Base-by-base conservation (phyloP, 139 green algal species). In the Pycnococcus provasolii region DNA sequence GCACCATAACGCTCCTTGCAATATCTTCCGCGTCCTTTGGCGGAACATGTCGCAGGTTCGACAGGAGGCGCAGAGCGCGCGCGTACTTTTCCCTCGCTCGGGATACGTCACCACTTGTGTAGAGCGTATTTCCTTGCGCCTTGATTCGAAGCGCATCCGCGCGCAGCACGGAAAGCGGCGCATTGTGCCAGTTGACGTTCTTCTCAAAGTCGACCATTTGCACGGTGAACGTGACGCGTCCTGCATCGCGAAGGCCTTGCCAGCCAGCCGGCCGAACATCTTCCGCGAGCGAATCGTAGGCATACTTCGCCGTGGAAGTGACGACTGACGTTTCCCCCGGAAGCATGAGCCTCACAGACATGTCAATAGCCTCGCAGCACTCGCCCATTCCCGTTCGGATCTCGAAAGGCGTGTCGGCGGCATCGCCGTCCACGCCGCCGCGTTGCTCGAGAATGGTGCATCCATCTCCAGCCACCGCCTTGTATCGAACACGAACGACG, bases 311-410 rank as follows among this genome's bases (percentile, higher is more conserved):
- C 55, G 43, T 37, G 55, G 45, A 11, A 55, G 53, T 54, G n/a
- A 86, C 68, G 1, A 57, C 8, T 2, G 79, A 64, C n/a, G 86
- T 44, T 74, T 94, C 87, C 2, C 77, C 77, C 3, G 73, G 75
- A 44, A 90, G 70, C 84, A 91, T 92, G n/a, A 94, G 77, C 66
- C 84, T 79, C 26, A 86, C 57, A 0, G 66, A 71, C 70, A 81
- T 78, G 68, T 94, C 87, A 52, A 94, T 6, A 0, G 63, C 81
- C 59, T 87, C 72, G 13, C 73, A 1, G 79, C 83, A 70, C 77
- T 81, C 1, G 77, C 70, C 83, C 64, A 53, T 72, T 77, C 42
- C 77, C 57, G 77, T 89, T 60, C 84, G 73, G 51, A 72, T 76
- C 46, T 75, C 65, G 50, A 84, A 26, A 3, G 77, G 58, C 8